Conservation (phyloP, 1,284 basidiomycete species). For the Peniophora sp. region DNA sequence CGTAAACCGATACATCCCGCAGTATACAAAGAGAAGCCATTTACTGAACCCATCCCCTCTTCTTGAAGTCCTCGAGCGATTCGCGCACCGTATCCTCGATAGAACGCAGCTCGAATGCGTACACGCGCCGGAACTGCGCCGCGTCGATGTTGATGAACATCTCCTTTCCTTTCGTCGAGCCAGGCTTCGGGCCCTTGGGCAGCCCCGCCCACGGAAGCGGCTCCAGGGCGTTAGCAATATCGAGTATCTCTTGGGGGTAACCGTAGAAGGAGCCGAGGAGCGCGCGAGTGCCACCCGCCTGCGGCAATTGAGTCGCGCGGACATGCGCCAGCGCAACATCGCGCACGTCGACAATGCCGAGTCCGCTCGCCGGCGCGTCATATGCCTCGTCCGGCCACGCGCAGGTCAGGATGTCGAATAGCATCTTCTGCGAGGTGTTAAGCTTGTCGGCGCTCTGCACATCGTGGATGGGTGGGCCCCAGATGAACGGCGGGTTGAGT, state of each 20-base stretch:
- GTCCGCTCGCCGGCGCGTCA: not conserved
- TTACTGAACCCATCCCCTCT: slow-evolving; percentile 3
- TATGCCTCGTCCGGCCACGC: not conserved
- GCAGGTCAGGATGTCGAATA: slow-evolving; percentile 6
- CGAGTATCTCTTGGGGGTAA: slow-evolving; percentile 5
- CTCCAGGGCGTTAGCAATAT: not conserved
- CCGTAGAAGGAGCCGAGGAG: slow-evolving; percentile 15
- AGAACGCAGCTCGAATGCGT: slow-evolving; percentile 5
- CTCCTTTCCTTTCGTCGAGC: slow-evolving; percentile 1
- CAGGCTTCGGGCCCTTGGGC: slow-evolving; percentile 7
- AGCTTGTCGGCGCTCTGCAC: slow-evolving; percentile 4
- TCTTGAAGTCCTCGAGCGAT: slow-evolving; percentile 7
- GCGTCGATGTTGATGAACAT: not conserved
- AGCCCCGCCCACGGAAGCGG: slow-evolving; percentile 2
- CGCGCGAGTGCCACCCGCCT: slow-evolving; percentile 37
- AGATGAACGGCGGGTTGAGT: slow-evolving; percentile 6
- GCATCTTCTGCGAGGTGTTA: slow-evolving; percentile 8
- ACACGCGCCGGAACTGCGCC: slow-evolving; percentile 6
- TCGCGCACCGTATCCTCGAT: slow-evolving; percentile 8
- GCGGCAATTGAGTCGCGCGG: slow-evolving; percentile 27
- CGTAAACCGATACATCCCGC: no score
- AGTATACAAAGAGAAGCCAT: no score
- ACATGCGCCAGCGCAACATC: slow-evolving; percentile 38
- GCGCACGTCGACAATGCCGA: slow-evolving; percentile 33
- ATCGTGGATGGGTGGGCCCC: slow-evolving; percentile 8